Conservation (phyloP, 441 rosid genomes). For the Croton setiger region DNA sequence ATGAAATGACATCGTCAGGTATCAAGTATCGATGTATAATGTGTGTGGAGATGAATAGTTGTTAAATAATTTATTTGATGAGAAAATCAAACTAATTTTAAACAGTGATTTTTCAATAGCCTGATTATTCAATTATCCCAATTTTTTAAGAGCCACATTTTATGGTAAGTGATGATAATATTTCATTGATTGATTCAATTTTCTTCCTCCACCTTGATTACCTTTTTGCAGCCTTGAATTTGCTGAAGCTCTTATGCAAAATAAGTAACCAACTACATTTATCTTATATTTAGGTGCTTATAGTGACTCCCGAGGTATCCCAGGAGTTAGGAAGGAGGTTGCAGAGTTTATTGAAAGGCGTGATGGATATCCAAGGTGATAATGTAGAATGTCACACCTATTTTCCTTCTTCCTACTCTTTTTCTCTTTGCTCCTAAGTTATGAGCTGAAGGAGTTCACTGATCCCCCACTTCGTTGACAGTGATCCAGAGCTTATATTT, state of each 20-base stretch:
- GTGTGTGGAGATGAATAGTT: background rate
- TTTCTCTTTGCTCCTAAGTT: conserved; percentile 4
- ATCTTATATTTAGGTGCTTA: conserved; percentile 68
- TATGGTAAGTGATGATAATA: background rate
- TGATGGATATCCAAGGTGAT: conserved; percentile 94
- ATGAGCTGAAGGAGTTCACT: conserved; percentile 14
- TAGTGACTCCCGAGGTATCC: conserved; percentile 92
- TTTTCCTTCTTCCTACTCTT: background rate
- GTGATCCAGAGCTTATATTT: conserved; percentile 92
- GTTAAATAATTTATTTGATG: background rate
- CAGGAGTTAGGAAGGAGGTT: conserved; percentile 89
- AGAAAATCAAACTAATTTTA: background rate
- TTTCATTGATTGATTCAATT: background rate
- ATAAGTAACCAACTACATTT: conserved; percentile 10
- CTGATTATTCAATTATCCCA: background rate
- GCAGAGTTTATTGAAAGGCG: conserved; percentile 89
- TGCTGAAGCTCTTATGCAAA: background rate
- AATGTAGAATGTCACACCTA: too few relatives aligned
- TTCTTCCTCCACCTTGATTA: background rate
- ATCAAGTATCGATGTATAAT: background rate
- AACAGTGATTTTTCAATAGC: conserved; percentile 1
- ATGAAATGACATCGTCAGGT: background rate
- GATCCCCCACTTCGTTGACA: conserved; percentile 35
- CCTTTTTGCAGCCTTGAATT: background rate
- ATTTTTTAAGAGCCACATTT: conserved; percentile 6